Evolutionary conservation across 352 stramenopile species (phyloP).

Genomic region (Globisporangium perplexum): DNA sequence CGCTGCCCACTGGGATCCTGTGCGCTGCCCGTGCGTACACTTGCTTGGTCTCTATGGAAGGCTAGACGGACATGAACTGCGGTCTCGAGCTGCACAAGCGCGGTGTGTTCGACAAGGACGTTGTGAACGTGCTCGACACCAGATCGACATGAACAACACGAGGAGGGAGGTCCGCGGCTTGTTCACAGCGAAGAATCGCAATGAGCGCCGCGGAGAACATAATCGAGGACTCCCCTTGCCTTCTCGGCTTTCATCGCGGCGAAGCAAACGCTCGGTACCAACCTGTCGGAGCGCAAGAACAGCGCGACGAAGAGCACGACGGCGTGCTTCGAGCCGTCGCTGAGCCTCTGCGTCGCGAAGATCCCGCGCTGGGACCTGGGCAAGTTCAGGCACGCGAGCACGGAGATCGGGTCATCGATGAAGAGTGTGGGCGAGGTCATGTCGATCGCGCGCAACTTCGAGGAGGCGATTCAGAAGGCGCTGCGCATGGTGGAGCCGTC

Average conservation of each 20-base stretch:
- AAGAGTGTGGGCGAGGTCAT: conserved; percentile 97
- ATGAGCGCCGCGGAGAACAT: conserved; percentile 88
- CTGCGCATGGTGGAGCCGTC: conserved; percentile 95
- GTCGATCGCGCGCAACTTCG: conserved; percentile 95
- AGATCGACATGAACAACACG: conserved; percentile 92
- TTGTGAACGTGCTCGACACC: conserved; percentile 90
- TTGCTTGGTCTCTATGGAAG: conserved; percentile 95
- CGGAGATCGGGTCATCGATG: conserved; percentile 95
- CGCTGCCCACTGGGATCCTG: no score
- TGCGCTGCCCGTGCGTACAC: no score
- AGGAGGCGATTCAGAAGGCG: conserved; percentile 97
- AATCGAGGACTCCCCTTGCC: conserved; percentile 90
- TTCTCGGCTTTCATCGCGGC: conserved; percentile 95
- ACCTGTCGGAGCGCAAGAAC: conserved; percentile 95
- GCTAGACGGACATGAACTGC: conserved; percentile 93
- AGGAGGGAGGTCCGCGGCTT: conserved; percentile 94
- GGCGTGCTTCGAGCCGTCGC: conserved; percentile 97
- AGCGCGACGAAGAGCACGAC: conserved; percentile 94
- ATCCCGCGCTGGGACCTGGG: conserved; percentile 96
- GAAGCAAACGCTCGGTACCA: conserved; percentile 95
- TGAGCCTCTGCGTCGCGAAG: conserved; percentile 98
- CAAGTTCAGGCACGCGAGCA: conserved; percentile 95
- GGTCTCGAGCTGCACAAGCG: conserved; percentile 81
- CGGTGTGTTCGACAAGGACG: conserved; percentile 59
- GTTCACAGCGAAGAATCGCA: conserved; percentile 90